These are phyloP conservation scores for Zygoascus ofunaensis DNA, from an alignment of 805 yeast species.

Conservation along the genomic window DNA sequence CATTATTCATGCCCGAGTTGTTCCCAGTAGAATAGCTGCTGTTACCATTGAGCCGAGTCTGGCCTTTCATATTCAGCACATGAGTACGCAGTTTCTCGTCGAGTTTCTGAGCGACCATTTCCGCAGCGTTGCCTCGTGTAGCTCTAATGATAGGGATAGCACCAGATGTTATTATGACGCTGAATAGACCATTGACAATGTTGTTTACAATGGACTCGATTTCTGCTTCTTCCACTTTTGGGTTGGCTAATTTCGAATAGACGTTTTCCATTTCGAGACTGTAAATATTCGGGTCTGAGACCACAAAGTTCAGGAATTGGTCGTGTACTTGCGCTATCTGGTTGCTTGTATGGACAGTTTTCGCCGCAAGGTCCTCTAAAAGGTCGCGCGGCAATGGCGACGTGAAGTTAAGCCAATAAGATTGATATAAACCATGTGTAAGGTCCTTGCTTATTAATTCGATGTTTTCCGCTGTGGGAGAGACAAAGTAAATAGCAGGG, in stretches of 20 bases:
- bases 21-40: slow-evolving; percentile 11
- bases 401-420: slow-evolving; percentile 77
- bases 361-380: slow-evolving; percentile 81
- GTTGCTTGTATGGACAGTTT: slow-evolving; percentile 56
- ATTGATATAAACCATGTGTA: slow-evolving; percentile 63
- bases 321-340: slow-evolving; percentile 84
- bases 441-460: slow-evolving; percentile 62
- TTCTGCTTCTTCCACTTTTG: slow-evolving; percentile 62
- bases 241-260: slow-evolving; percentile 61
- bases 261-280: slow-evolving; percentile 60
- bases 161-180: slow-evolving; percentile 67
- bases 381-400: slow-evolving; percentile 67
- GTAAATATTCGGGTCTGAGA: slow-evolving; percentile 86
- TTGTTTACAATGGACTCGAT: slow-evolving; percentile 59
- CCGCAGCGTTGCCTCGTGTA: slow-evolving; percentile 91
- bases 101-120: slow-evolving; percentile 77
- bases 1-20: slow-evolving; percentile 42
- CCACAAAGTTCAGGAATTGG: slow-evolving; percentile 85
- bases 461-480: slow-evolving; percentile 75
- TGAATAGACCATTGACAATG: slow-evolving; percentile 73
- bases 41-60: slow-evolving; percentile 6
- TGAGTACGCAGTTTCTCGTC: slow-evolving; percentile 81
- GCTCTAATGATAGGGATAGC: slow-evolving; percentile 85
- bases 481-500: slow-evolving; percentile 85
- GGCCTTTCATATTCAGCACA: slow-evolving; percentile 49